These are phyloP conservation scores for Ogataea parapolymorpha DNA, from an alignment of 805 yeast species.

Conservation along the genomic window DNA sequence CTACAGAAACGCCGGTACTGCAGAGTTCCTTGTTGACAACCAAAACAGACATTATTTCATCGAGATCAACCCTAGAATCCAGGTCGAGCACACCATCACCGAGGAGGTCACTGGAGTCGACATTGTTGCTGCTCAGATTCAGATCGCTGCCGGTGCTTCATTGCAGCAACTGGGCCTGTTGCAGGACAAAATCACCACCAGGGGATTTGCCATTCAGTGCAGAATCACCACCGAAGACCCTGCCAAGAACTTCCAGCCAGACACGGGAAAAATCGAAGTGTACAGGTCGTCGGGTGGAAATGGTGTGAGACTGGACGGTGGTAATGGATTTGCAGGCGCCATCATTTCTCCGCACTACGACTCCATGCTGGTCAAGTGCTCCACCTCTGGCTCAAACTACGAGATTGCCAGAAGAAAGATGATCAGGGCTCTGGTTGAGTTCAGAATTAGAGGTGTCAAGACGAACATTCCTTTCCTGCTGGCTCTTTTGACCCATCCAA, in stretches of 20 bases:
- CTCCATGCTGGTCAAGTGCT: slow-evolving; percentile 96
- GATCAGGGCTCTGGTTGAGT: slow-evolving; percentile 94
- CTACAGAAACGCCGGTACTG: slow-evolving; percentile 97
- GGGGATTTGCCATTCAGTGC: slow-evolving; percentile 98
- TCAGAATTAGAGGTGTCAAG: slow-evolving; percentile 98
- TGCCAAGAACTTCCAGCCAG: slow-evolving; percentile 94
- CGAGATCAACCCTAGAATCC: slow-evolving; percentile 97
- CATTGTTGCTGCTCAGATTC: slow-evolving; percentile 96
- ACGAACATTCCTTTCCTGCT: slow-evolving; percentile 95
- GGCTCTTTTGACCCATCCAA: slow-evolving; percentile 85
- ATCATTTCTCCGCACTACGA: slow-evolving; percentile 96
- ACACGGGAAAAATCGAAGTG: slow-evolving; percentile 96
- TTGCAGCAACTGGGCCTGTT: slow-evolving; percentile 85
- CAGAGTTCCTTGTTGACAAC: slow-evolving; percentile 90
- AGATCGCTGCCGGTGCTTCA: slow-evolving; percentile 97
- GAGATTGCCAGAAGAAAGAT: slow-evolving; percentile 97
- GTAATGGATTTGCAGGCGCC: slow-evolving; percentile 97
- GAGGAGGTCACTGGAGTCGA: slow-evolving; percentile 99
- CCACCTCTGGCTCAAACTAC: slow-evolving; percentile 94
- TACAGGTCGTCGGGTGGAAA: slow-evolving; percentile 99
- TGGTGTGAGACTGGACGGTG: slow-evolving; percentile 98
- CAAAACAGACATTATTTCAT: slow-evolving; percentile 96
- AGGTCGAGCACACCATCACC: slow-evolving; percentile 97
- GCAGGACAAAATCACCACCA: slow-evolving; percentile 91
- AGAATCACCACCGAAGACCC: slow-evolving; percentile 99